These are phyloP conservation scores for Pythium grandisporangium DNA, from an alignment of 352 stramenopile genomes.

Conservation along the genomic window DNA sequence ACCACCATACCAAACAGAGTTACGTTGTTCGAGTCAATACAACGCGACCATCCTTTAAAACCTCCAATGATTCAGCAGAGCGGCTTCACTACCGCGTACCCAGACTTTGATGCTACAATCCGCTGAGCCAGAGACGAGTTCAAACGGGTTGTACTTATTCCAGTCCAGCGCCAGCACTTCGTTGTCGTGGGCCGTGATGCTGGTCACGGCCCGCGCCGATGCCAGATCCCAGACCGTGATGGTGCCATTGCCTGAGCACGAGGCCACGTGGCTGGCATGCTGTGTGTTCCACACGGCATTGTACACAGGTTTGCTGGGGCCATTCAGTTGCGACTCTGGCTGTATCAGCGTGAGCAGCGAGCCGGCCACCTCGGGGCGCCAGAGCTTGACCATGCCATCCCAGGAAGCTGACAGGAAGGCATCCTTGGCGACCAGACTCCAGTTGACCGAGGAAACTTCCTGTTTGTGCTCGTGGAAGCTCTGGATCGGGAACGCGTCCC, in stretches of 20 bases:
- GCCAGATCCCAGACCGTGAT: constrained; percentile 82
- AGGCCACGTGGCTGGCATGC: constrained; percentile 52
- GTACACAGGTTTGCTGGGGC: constrained; percentile 75
- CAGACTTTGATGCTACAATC: constrained; percentile 83
- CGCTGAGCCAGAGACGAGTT: constrained; percentile 79
- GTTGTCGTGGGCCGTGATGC: constrained; percentile 64
- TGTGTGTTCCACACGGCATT: constrained; percentile 84
- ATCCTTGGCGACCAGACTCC: constrained; percentile 86
- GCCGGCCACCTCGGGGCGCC: constrained; percentile 56
- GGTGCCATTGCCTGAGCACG: constrained; percentile 64
- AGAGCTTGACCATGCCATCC: constrained; percentile 85
- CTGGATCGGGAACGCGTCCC: constrained; percentile 83
- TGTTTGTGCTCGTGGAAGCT: constrained; percentile 83
- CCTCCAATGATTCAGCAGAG: no score
- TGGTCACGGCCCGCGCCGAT: constrained; percentile 30
- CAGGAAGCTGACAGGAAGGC: constrained; percentile 83
- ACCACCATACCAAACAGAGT: no score
- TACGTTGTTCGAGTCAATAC: no score
- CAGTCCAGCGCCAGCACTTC: constrained; percentile 86
- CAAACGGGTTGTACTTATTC: constrained; percentile 90
- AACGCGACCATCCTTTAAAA: no score
- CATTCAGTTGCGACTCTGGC: no score
- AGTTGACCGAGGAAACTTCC: constrained; percentile 86
- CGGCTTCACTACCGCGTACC: no score
- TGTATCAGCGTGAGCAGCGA: constrained; percentile 75